Base-by-base conservation (phyloP, 2,329 filamentous ascomycete species). In the Fusarium equiseti region DNA sequence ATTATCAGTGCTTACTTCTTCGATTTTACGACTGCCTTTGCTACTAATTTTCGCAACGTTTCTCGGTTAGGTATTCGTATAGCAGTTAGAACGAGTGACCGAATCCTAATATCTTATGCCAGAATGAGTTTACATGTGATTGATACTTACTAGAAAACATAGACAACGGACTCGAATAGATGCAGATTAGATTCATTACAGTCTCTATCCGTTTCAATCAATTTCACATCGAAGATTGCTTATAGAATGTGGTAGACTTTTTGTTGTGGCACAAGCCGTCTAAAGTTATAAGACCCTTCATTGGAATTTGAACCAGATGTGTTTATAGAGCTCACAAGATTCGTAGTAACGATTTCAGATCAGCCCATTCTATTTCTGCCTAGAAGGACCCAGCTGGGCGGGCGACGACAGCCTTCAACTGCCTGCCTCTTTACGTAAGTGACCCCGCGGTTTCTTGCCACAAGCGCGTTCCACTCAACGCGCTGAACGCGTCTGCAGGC, bases 401-500 rank as follows among this genome's bases (percentile, higher is more conserved):
- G 46, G 9, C 29, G 16, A 26, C 45, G 43, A 50, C 49, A 16
- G 38, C 18, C 50, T 53, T 40, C 13, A 46, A 29, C 20, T 35
- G 53, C 29, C 26, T 64, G 32, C 38, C 31, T 29, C 44, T 40
- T 71, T 76, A 76, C 61, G 44, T 77, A 77, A 76, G 63, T 27
- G 20, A 77, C 77, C 77, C 76, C 77, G 71, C 76, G 68, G 74
- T 73, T 54, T 48, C 53, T 73, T 59, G 61, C 71, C 62, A 66
- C 64, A 67, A 53, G 48, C 74, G 71, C 64, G 70, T 73, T 74
- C 65, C 73, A 74, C 70, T 76, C 70, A 79, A 80, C 80, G 79
- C 79, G 79, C 59, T 77, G 54, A 69, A 80, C 79, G 79, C 79
- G 79, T 80, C 76, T 38, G 63, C 56, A 73, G 68, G 64, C 71